Conservation (phyloP, 225 moss, liverwort and hornwort species). For the Anthoceros angustus region DNA sequence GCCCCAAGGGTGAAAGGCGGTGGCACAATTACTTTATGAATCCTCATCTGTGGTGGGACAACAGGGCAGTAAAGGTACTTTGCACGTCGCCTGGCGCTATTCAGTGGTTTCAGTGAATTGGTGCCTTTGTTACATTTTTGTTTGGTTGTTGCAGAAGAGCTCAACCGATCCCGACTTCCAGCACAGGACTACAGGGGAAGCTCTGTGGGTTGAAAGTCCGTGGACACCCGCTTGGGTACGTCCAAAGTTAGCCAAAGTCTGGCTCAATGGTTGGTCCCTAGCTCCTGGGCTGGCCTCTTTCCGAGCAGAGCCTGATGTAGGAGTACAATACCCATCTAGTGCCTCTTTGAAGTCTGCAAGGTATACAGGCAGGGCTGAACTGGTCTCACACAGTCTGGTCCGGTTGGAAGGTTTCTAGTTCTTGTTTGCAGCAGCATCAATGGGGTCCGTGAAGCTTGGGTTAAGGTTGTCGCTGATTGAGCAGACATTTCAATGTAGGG, state of each 20-base stretch:
- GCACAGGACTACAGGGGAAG: not conserved
- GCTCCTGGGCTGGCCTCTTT: not conserved
- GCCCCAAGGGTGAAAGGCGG: not conserved
- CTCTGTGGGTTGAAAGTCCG: not conserved
- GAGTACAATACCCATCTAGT: not conserved
- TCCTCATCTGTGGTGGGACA: not conserved
- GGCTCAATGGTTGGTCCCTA: not conserved
- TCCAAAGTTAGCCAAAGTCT: not conserved
- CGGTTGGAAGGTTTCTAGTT: not conserved
- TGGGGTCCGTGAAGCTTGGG: not conserved
- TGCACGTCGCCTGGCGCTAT: not conserved
- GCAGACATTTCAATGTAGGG: not conserved
- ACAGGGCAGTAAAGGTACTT: not conserved
- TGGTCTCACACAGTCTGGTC: no score
- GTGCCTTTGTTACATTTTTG: not conserved
- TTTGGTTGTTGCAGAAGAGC: not conserved
- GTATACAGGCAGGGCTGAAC: not conserved
- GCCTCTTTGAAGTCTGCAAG: not conserved
- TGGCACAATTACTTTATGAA: not conserved
- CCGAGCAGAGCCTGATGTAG: not conserved
- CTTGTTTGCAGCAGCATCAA: not conserved
- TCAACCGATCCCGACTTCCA: not conserved
- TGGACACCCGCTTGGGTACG: not conserved
- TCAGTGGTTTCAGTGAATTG: no score
- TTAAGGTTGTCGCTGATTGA: not conserved